These are phyloP conservation scores for Sisymbrium irio DNA, from an alignment of 345 rosid genomes.

Conservation along the genomic window DNA sequence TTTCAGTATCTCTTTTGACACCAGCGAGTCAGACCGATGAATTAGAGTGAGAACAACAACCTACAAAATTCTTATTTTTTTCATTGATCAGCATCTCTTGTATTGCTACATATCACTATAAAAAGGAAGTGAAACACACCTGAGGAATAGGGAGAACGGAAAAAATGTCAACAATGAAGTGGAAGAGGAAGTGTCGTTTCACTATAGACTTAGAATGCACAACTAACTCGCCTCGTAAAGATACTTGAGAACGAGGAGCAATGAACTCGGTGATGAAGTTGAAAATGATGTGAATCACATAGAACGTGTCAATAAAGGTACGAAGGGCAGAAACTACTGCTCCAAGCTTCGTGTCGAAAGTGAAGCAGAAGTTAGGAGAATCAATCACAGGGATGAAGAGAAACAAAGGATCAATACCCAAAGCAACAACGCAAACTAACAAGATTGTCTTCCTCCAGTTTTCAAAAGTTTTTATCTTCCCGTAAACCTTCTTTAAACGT, in stretches of 20 bases:
- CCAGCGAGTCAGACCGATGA: neutral
- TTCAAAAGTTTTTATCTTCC: conserved; percentile 15
- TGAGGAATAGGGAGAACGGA: conserved; percentile 39
- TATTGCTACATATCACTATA: too few relatives aligned
- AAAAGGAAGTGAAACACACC: conserved; percentile 2
- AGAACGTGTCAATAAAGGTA: conserved; percentile 26
- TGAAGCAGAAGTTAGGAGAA: neutral
- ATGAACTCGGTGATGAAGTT: neutral
- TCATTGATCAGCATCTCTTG: too few relatives aligned
- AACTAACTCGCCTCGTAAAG: neutral
- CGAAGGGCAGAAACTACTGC: conserved; percentile 19
- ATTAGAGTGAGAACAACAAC: neutral
- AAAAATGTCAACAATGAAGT: conserved; percentile 19
- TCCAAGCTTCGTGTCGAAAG: conserved; percentile 12
- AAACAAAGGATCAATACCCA: conserved; percentile 36
- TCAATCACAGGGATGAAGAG: conserved; percentile 31
- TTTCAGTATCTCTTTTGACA: conserved; percentile 4
- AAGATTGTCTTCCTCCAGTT: conserved; percentile 15
- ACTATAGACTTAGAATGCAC: neutral
- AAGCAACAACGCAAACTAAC: conserved; percentile 18
- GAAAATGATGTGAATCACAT: conserved; percentile 17
- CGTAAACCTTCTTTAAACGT: neutral
- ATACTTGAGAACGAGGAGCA: neutral
- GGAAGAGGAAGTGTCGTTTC: neutral
- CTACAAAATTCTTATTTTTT: conserved; percentile 18